Conservation (phyloP, 192 early-diverging fungal genomes). For the Chytriomyces sp. region DNA sequence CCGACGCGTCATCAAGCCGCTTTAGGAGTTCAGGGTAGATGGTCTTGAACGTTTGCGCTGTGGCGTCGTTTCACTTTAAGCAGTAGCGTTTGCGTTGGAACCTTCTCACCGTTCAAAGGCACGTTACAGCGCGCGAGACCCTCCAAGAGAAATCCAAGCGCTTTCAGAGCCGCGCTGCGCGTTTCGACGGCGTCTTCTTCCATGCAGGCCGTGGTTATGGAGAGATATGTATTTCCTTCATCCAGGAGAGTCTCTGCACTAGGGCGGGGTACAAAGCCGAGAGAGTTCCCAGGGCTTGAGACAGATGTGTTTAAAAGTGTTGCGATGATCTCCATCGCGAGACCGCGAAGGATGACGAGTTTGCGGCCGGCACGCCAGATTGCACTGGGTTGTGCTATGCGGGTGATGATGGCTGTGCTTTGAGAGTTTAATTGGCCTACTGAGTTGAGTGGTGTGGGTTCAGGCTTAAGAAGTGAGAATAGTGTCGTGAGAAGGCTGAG, state of each 20-base stretch:
- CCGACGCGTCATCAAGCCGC: slow-evolving; percentile 59
- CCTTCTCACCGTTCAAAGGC: slow-evolving; percentile 30
- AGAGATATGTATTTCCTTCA: background rate
- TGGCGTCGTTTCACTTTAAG: background rate
- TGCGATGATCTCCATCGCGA: slow-evolving; percentile 26
- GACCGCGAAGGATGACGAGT: slow-evolving; percentile 21
- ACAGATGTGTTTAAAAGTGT: slow-evolving; percentile 9
- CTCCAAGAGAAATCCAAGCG: slow-evolving; percentile 31
- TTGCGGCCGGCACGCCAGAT: slow-evolving; percentile 56
- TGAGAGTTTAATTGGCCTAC: slow-evolving; percentile 18
- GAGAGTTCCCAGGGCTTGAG: background rate
- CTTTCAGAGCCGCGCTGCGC: slow-evolving; percentile 32
- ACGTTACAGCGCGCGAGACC: background rate
- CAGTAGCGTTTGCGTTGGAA: background rate
- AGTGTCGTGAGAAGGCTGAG: slow-evolving; percentile 40
- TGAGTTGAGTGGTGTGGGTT: slow-evolving; percentile 37
- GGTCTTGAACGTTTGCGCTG: slow-evolving; percentile 44
- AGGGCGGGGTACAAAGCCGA: slow-evolving; percentile 4
- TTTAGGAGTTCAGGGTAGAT: slow-evolving; percentile 61
- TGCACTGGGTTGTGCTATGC: slow-evolving; percentile 37
- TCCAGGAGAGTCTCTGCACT: background rate
- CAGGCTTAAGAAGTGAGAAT: slow-evolving; percentile 24
- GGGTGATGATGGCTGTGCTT: slow-evolving; percentile 29
- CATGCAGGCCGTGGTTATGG: slow-evolving; percentile 37
- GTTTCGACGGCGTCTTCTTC: slow-evolving; percentile 50